Percentiles rank a stretch among this genome's conserved stretches.
Evolutionary conservation across 768 basidiomycete genomes (phyloP).

Genomic region (Lentinula sp.): DNA sequence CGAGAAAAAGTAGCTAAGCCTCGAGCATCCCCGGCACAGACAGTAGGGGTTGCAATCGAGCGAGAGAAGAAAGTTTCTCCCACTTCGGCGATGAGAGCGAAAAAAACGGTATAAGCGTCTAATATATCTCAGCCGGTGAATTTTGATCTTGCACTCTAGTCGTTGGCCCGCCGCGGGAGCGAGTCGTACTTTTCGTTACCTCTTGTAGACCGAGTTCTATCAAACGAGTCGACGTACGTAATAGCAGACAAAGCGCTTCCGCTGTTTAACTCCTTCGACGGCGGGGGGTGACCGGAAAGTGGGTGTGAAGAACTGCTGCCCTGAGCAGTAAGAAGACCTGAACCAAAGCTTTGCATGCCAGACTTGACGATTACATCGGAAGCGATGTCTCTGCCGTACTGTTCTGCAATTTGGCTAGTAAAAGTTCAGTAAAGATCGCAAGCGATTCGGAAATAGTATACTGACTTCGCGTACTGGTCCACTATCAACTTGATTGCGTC

Average conservation of each 20-base stretch:
- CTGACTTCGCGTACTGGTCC: slow-evolving; percentile 77
- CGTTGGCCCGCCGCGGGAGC: too few relatives aligned
- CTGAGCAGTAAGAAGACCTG: neutral
- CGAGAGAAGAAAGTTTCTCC: too few relatives aligned
- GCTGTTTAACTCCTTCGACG: neutral
- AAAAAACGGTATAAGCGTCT: too few relatives aligned
- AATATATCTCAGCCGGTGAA: too few relatives aligned
- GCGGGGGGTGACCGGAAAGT: neutral
- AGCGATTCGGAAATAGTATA: slow-evolving; percentile 7
- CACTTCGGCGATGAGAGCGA: too few relatives aligned
- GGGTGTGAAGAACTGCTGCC: neutral
- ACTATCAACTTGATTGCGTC: slow-evolving; percentile 77
- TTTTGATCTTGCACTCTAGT: too few relatives aligned
- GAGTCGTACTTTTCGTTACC: too few relatives aligned
- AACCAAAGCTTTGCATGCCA: neutral
- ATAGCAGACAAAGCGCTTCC: neutral
- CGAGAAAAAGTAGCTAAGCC: too few relatives aligned
- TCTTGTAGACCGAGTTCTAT: too few relatives aligned
- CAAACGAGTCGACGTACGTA: neutral
- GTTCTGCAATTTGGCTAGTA: slow-evolving; percentile 64
- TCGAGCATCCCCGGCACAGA: too few relatives aligned
- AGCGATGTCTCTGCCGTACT: slow-evolving; percentile 63
- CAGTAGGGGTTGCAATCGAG: too few relatives aligned
- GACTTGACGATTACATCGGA: slow-evolving; percentile 14
- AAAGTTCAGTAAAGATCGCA: neutral